A percentile compares a stretch with the other conserved stretches of the same genome.
phyloP scores from a whole-genome alignment of 2,329 filamentous ascomycete genomes.

The Alternaria ventricosa region DNA sequence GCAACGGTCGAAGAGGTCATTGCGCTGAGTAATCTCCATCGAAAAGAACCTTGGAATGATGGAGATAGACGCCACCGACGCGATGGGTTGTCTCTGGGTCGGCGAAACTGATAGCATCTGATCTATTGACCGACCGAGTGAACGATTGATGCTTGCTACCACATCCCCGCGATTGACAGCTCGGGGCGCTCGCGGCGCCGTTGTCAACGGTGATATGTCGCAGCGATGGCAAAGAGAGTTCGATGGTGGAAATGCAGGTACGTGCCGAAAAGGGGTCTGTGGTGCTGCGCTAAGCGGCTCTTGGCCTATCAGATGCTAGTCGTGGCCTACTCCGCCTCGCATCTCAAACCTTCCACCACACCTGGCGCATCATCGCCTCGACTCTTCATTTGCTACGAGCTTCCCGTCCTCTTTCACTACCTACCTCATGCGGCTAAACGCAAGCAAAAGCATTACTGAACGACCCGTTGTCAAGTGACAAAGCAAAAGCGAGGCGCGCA shows the following conservation, averaged over 20 bases:
- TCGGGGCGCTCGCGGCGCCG: constrained; percentile 3
- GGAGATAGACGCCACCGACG: not conserved
- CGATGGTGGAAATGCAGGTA: constrained; percentile 1
- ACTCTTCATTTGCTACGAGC: constrained; percentile 13
- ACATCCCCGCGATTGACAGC: constrained; percentile 2
- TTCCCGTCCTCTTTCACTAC: constrained; percentile 5
- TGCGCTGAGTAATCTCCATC: constrained; percentile 3
- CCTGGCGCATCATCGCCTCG: constrained; percentile 16
- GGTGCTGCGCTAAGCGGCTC: not conserved
- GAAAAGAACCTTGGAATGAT: not conserved
- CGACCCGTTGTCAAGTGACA: constrained; percentile 1
- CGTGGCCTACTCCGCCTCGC: constrained; percentile 2
- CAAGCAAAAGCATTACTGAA: constrained; percentile 15
- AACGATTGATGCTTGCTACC: not conserved
- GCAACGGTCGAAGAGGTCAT: not conserved
- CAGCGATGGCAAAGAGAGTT: not conserved
- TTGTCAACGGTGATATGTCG: constrained; percentile 7
- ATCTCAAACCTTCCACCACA: constrained; percentile 23
- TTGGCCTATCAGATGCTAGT: constrained; percentile 10
- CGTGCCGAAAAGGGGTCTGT: constrained; percentile 4
- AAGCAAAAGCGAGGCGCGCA: constrained; percentile 13
- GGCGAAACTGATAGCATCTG: not conserved
- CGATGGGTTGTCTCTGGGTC: not conserved
- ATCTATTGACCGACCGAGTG: not conserved
- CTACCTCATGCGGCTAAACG: constrained; percentile 15